Conservation (phyloP, 768 basidiomycete species). For the Sistotremastrum suecicum region DNA sequence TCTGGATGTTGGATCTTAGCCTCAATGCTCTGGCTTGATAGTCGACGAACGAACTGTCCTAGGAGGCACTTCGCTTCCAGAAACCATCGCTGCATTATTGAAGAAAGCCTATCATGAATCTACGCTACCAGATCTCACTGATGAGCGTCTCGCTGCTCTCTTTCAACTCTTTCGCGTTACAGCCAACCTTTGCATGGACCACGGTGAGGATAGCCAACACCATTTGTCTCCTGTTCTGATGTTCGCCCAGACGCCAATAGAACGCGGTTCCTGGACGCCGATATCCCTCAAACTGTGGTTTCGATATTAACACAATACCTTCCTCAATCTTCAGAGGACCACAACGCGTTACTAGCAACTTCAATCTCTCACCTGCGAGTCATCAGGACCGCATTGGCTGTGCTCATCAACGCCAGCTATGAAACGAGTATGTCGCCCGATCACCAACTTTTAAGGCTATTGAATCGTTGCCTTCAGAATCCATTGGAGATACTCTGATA, state of each 20-base stretch:
- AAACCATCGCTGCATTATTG: slow-evolving; percentile 48
- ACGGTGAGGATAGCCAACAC: slow-evolving; percentile 32
- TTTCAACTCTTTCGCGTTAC: slow-evolving; percentile 64
- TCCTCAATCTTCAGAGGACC: slow-evolving; percentile 23
- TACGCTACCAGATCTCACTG: slow-evolving; percentile 22
- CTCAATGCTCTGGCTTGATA: slow-evolving; percentile 16
- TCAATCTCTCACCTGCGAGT: slow-evolving; percentile 48
- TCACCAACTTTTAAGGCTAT: neutral
- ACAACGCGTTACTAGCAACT: too few species aligned
- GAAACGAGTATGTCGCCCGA: slow-evolving; percentile 30
- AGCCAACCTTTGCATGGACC: slow-evolving; percentile 78
- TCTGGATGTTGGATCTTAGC: neutral
- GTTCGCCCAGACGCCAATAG: slow-evolving; percentile 54
- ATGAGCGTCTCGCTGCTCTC: slow-evolving; percentile 33
- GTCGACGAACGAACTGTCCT: slow-evolving; percentile 61
- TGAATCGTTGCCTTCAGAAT: slow-evolving; percentile 30
- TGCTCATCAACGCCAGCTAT: slow-evolving; percentile 65
- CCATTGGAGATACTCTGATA: slow-evolving; percentile 52
- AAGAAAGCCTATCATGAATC: slow-evolving; percentile 37
- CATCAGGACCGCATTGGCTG: slow-evolving; percentile 64
- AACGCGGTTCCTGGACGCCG: slow-evolving; percentile 51
- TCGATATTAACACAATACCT: slow-evolving; percentile 58
- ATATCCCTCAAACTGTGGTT: slow-evolving; percentile 52
- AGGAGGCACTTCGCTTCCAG: slow-evolving; percentile 51
- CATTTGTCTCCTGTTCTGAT: slow-evolving; percentile 2